Evolutionary conservation across 768 basidiomycete species (phyloP).

Genomic region (Termitomyces sp.): DNA sequence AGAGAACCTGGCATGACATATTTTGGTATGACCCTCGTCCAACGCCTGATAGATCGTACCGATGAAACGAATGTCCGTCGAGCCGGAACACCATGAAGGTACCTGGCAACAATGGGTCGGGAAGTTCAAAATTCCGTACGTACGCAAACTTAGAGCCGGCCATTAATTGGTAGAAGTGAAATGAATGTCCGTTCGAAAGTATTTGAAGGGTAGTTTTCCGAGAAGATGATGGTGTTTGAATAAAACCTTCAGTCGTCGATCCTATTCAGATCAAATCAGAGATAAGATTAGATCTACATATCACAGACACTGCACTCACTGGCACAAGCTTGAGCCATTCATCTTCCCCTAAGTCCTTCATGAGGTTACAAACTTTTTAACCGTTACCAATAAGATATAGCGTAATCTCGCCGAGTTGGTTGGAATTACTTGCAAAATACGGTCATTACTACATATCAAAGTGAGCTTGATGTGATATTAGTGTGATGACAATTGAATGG

Average conservation of each 20-base stretch:
- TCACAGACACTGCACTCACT: too few relatives aligned
- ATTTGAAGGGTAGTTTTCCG: too few relatives aligned
- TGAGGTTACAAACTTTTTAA: background rate
- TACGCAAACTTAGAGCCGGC: slow-evolving; percentile 92
- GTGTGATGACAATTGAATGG: too few relatives aligned
- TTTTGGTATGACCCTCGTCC: background rate
- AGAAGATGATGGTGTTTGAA: background rate
- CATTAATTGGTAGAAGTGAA: slow-evolving; percentile 44
- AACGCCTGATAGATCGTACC: slow-evolving; percentile 41
- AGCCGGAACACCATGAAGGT: slow-evolving; percentile 85
- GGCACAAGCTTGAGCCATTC: background rate
- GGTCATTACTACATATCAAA: too few relatives aligned
- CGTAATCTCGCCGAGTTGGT: too few relatives aligned
- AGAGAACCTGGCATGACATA: slow-evolving; percentile 61
- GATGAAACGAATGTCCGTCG: slow-evolving; percentile 93
- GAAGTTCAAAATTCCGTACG: slow-evolving; percentile 85
- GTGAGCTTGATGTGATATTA: too few relatives aligned
- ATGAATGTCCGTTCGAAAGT: background rate
- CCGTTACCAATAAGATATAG: background rate
- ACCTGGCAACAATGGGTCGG: slow-evolving; percentile 80
- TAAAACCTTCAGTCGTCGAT: background rate
- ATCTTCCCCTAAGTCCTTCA: background rate
- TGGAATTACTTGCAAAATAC: too few relatives aligned
- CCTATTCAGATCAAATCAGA: background rate
- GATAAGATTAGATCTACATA: background rate